These are phyloP conservation scores for Cryptococcus neoformans DNA, from an alignment of 1,284 basidiomycete genomes.

Conservation along the genomic window DNA sequence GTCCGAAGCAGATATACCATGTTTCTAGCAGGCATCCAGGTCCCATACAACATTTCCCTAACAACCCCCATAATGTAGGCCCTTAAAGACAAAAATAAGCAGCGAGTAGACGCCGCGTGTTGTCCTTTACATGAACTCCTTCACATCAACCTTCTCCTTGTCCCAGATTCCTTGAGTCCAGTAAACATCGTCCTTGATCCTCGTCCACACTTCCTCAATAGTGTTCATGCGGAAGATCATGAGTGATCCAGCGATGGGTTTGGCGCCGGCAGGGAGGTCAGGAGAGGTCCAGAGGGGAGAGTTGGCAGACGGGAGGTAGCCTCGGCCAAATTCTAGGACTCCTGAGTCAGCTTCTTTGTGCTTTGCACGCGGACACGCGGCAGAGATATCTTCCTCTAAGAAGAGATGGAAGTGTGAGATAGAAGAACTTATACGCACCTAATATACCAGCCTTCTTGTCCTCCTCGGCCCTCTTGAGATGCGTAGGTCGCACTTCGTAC, in stretches of 20 bases:
- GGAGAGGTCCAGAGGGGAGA: conserved; percentile 16
- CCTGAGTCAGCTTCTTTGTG: not conserved
- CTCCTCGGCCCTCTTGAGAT: conserved; percentile 30
- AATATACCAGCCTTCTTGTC: conserved; percentile 21
- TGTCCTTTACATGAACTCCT: conserved; percentile 28
- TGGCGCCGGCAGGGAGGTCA: conserved; percentile 5
- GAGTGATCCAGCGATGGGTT: conserved; percentile 39
- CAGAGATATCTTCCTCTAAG: too few relatives aligned
- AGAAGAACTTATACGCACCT: conserved; percentile 1
- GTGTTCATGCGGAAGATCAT: conserved; percentile 34
- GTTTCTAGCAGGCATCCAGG: not conserved
- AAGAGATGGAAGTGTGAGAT: not conserved
- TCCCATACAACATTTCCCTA: not conserved
- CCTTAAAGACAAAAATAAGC: not conserved
- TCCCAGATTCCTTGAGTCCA: conserved; percentile 47
- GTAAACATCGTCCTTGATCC: conserved; percentile 43
- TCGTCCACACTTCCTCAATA: conserved; percentile 34
- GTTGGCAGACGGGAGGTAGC: conserved; percentile 24
- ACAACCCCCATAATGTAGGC: not conserved
- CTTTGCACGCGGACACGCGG: too few relatives aligned
- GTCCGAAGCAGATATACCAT: too few relatives aligned
- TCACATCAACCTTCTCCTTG: conserved; percentile 30
- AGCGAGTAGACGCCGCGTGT: conserved; percentile 1
- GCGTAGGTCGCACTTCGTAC: conserved; percentile 32
- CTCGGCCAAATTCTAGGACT: conserved; percentile 31